phyloP scores from a whole-genome alignment of 331 rosid species.

The Rosa hybrid region DNA sequence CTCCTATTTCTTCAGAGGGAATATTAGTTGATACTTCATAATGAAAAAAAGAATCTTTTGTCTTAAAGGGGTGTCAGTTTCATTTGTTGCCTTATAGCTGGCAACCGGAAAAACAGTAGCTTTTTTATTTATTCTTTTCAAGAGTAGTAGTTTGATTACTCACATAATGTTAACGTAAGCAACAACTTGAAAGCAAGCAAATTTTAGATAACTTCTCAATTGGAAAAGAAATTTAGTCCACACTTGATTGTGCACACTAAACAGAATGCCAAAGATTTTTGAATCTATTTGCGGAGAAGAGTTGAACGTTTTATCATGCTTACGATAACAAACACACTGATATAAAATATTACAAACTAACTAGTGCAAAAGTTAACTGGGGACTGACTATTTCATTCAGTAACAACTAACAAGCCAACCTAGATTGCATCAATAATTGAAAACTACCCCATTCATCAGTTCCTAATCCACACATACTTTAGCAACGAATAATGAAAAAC shows the following conservation, averaged over 20 bases:
- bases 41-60: neutral
- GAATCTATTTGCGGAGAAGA: neutral
- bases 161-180: neutral
- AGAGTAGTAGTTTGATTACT: neutral
- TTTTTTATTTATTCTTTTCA: neutral
- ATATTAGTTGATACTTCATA: neutral
- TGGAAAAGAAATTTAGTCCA: neutral
- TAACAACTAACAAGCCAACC: neutral
- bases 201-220: neutral
- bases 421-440: neutral
- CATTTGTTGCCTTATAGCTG: neutral
- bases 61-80: neutral
- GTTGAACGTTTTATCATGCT: neutral
- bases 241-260: neutral
- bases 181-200: neutral
- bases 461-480: neutral
- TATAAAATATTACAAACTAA: neutral
- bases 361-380: neutral
- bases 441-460: neutral
- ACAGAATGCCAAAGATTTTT: neutral
- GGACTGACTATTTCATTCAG: neutral
- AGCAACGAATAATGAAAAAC: constrained; percentile 1
- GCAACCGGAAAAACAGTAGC: neutral
- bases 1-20: neutral
- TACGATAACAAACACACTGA: neutral